phyloP scores from a whole-genome alignment of 1,284 basidiomycete species.

The Trametes sp. region DNA sequence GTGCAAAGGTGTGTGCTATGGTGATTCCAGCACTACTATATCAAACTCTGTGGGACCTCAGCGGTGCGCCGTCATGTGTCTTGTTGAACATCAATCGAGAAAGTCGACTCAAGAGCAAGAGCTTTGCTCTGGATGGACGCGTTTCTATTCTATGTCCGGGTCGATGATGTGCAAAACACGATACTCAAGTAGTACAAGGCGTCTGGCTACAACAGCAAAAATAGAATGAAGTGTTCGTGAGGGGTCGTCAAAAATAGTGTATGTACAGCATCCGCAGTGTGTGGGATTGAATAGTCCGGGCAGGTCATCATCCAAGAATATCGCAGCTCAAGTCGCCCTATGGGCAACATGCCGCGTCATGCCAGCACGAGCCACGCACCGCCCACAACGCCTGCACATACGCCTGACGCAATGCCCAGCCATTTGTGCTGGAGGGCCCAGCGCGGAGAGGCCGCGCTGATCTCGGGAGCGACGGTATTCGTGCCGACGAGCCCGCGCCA shows the following conservation, averaged over 20 bases:
- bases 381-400: conserved; percentile 20
- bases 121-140: background rate
- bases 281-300: background rate
- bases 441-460: conserved; percentile 11
- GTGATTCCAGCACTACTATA: too few species aligned
- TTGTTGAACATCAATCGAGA: too few species aligned
- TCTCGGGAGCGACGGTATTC: conserved; percentile 41
- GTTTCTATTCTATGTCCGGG: conserved; percentile 2
- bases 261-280: conserved; percentile 11
- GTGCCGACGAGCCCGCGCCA: conserved; percentile 58
- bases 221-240: conserved; percentile 8
- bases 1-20: too few species aligned
- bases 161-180: background rate
- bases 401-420: conserved; percentile 17
- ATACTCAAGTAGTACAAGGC: conserved; percentile 12
- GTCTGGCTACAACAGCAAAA: conserved; percentile 2
- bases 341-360: conserved; percentile 9
- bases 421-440: conserved; percentile 23
- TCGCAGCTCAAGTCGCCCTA: conserved; percentile 1
- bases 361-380: conserved; percentile 30
- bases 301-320: conserved; percentile 2
- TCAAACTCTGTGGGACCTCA: too few species aligned
- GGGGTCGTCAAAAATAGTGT: conserved; percentile 14
- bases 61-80: too few species aligned
- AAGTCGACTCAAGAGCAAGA: background rate